A percentile compares a stretch with the other conserved stretches of the same genome.
phyloP scores from a whole-genome alignment of 1,284 basidiomycete species.

The Mycocalia duriaeana region DNA sequence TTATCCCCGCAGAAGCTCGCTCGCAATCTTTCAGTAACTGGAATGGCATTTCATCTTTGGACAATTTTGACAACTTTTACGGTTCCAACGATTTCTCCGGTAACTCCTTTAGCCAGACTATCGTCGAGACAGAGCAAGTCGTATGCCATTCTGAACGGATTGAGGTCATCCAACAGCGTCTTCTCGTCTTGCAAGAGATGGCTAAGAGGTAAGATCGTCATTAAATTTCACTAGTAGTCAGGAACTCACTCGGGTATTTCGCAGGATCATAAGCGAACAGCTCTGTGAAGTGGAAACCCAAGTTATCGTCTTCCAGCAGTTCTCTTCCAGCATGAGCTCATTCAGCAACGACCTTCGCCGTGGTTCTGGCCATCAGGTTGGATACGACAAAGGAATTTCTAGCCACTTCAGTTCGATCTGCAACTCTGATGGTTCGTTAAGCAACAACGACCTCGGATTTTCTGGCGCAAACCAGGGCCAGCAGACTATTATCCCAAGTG shows the following conservation, averaged over 20 bases:
- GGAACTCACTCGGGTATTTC: constrained; percentile 6
- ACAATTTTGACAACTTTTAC: constrained; percentile 37
- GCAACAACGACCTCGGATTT: constrained; percentile 31
- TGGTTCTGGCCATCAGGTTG: constrained; percentile 27
- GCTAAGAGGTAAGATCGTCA: constrained; percentile 28
- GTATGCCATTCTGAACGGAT: constrained; percentile 33
- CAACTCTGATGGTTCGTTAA: constrained; percentile 29
- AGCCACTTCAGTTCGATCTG: constrained; percentile 25
- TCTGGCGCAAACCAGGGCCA: constrained; percentile 28
- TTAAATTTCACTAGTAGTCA: not conserved
- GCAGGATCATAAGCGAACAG: constrained; percentile 34
- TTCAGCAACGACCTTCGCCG: constrained; percentile 33
- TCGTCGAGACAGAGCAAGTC: constrained; percentile 29
- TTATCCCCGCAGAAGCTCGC: not conserved
- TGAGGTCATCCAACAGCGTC: constrained; percentile 35
- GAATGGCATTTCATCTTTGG: constrained; percentile 29
- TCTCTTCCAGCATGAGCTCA: constrained; percentile 26
- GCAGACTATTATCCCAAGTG: constrained; percentile 24
- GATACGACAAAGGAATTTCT: constrained; percentile 30
- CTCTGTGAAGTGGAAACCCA: constrained; percentile 36
- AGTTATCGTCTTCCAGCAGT: constrained; percentile 32
- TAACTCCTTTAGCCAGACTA: constrained; percentile 19
- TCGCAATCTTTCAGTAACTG: constrained; percentile 30
- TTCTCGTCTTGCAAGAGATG: constrained; percentile 37
- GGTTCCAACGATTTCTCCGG: constrained; percentile 35